Conservation (phyloP, 1,284 basidiomycete species). For the Ustilago cynodontis region DNA sequence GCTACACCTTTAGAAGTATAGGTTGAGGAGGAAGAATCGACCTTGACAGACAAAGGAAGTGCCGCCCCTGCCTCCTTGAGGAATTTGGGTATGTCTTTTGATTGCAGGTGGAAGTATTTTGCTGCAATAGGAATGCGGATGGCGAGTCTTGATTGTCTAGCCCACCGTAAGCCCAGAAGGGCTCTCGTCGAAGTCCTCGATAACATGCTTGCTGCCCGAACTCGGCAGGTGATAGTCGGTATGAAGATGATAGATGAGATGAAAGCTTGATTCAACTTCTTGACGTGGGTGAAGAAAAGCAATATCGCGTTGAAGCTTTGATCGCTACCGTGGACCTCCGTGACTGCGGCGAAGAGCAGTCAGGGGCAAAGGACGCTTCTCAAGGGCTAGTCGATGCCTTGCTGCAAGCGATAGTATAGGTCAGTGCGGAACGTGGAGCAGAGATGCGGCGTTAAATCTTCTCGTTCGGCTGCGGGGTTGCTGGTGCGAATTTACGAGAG, state of each 20-base stretch:
- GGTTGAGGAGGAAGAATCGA: constrained; percentile 6
- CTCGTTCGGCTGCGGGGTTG: not conserved
- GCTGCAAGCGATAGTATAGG: not conserved
- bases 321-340: not conserved
- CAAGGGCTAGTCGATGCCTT: constrained; percentile 3
- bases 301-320: not conserved
- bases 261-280: not conserved
- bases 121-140: not conserved
- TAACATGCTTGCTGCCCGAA: constrained; percentile 7
- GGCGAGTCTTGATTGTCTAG: not conserved
- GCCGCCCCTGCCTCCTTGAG: constrained; percentile 22
- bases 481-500: constrained; percentile 31
- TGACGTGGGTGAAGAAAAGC: not conserved
- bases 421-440: not conserved
- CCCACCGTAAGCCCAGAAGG: not conserved
- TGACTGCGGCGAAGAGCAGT: not conserved
- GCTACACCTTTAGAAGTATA: constrained; percentile 22
- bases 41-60: constrained; percentile 5
- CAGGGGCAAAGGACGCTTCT: not conserved
- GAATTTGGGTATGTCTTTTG: constrained; percentile 38
- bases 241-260: not conserved
- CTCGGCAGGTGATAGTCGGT: not conserved
- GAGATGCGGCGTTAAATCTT: constrained; percentile 24
- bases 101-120: constrained; percentile 35
- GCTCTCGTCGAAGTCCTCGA: constrained; percentile 7